Evolutionary conservation across 371 early-diverging fungal species (phyloP).

Genomic region (Lichtheimia corymbifera): DNA sequence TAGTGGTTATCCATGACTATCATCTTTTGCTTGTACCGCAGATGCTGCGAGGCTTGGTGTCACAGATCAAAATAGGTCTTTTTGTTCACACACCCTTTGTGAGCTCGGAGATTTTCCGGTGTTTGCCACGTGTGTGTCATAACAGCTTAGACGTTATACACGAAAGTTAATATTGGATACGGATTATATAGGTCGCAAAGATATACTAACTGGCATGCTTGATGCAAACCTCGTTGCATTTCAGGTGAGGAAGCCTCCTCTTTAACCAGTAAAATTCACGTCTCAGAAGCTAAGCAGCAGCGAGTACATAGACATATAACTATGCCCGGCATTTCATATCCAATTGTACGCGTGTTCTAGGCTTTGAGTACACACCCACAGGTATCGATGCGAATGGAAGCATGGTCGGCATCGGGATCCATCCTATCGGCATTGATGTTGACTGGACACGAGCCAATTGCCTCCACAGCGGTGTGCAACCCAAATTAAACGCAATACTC

Average conservation of each 20-base stretch:
- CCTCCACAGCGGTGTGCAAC: conserved; percentile 55
- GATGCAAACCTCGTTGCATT: conserved; percentile 92
- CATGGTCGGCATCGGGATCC: conserved; percentile 81
- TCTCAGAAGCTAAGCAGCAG: too few species aligned
- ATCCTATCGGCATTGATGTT: conserved; percentile 98
- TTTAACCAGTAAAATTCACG: too few species aligned
- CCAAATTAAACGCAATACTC: conserved; percentile 77
- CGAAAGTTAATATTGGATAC: neutral
- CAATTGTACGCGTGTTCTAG: conserved; percentile 89
- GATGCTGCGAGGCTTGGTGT: conserved; percentile 60
- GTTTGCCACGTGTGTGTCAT: conserved; percentile 57
- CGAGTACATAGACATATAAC: conserved; percentile 75
- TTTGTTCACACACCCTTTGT: conserved; percentile 99
- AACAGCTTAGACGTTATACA: too few species aligned
- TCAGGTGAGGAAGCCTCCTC: conserved; percentile 52
- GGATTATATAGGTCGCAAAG: conserved; percentile 68
- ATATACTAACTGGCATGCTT: conserved; percentile 89
- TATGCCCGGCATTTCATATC: conserved; percentile 97
- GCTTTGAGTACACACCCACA: conserved; percentile 83
- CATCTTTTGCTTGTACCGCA: conserved; percentile 80
- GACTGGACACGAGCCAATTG: conserved; percentile 46
- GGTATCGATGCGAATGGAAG: conserved; percentile 81
- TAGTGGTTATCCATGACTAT: conserved; percentile 99
- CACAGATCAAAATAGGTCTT: conserved; percentile 95
- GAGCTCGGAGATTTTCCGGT: conserved; percentile 90